Evolutionary conservation across 140 eudicot species (phyloP), one percentile per base, ranked within the genome.

Genomic region (Flaveria floridana): DNA sequence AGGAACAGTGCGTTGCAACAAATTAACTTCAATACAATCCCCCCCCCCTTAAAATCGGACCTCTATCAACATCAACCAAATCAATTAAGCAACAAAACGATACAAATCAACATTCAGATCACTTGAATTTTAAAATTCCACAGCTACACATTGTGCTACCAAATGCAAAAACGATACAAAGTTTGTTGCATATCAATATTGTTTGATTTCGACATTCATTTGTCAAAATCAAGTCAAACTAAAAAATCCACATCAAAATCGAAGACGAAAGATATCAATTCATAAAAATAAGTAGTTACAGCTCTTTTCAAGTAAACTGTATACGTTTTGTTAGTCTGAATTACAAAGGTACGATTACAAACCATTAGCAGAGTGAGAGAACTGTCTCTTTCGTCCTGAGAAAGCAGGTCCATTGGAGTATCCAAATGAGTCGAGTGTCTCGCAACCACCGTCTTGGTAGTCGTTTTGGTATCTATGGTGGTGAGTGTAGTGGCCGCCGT

Each of bases 361-460:
- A 85, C 80, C 82, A 61, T 81, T 51, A 68, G 81, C 34, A 16
- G 78, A 21, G 56, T 76, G 71, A 9, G 81, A 25, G 65, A 80
- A 80, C 13, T 16, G 86, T 76, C 88, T 79, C 77, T 85, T 85
- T 42, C 85, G 89, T 7, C 82, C 87, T 3, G 78, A 70, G 10
- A 72, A 73, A 75, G 83, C 78, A 61, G 71, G 16, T 39, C 82
- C 77, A 51, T 64, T 58, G 20, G 44, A 56, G 71, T 64, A 30
- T 57, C 70, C 79, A 52, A 70, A 20, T 13, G 86, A 71, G 65
- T 72, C 84, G 57, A 19, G 68, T n/a, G 58, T 85, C 61, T 81
- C 79, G 63, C 69, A 19, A 68, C 51, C 30, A 51, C 34, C 62
- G 56, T 84, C 82, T 7, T 76, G 76, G 80, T 67, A 52, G 66